A percentile compares a stretch with the other conserved stretches of the same genome.
Evolutionary conservation across 768 basidiomycete species (phyloP).

Genomic region (Tephrocybe sp.): DNA sequence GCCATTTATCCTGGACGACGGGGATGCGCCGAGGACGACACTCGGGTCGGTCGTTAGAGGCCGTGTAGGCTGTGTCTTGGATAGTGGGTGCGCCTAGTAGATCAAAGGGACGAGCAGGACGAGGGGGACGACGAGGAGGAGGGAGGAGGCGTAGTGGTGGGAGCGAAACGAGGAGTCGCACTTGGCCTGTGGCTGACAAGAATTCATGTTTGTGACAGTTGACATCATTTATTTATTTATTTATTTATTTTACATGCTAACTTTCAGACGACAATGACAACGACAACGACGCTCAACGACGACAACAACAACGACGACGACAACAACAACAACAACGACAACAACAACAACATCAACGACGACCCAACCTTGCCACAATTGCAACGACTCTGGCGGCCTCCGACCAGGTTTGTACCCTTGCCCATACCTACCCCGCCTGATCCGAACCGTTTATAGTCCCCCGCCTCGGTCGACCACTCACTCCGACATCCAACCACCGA

Average conservation of each 20-base stretch:
- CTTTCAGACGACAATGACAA: too few relatives aligned
- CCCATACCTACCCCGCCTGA: neutral
- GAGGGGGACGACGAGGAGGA: constrained; percentile 24
- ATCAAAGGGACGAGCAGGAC: constrained; percentile 13
- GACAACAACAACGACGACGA: too few relatives aligned
- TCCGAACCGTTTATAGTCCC: neutral
- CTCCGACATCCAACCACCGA: neutral
- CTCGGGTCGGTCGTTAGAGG: constrained; percentile 22
- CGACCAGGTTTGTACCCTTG: too few relatives aligned
- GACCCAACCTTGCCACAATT: too few relatives aligned
- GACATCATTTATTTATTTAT: too few relatives aligned
- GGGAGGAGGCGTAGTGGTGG: constrained; percentile 51
- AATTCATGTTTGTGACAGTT: constrained; percentile 44
- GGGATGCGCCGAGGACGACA: constrained; percentile 23
- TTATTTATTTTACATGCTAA: too few relatives aligned
- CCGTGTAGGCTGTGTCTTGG: constrained; percentile 16
- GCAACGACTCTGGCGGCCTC: too few relatives aligned
- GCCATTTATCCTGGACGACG: constrained; percentile 49
- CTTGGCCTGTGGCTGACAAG: constrained; percentile 45
- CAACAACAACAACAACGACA: too few relatives aligned
- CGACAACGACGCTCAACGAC: too few relatives aligned
- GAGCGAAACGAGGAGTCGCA: constrained; percentile 51
- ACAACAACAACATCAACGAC: too few relatives aligned
- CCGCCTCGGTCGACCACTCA: too few relatives aligned
- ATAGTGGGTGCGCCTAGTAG: constrained; percentile 10